Percentiles rank a stretch among this genome's conserved stretches.
phyloP scores from a whole-genome alignment of 1,284 basidiomycete genomes.

The Moesziomyces antarcticus region DNA sequence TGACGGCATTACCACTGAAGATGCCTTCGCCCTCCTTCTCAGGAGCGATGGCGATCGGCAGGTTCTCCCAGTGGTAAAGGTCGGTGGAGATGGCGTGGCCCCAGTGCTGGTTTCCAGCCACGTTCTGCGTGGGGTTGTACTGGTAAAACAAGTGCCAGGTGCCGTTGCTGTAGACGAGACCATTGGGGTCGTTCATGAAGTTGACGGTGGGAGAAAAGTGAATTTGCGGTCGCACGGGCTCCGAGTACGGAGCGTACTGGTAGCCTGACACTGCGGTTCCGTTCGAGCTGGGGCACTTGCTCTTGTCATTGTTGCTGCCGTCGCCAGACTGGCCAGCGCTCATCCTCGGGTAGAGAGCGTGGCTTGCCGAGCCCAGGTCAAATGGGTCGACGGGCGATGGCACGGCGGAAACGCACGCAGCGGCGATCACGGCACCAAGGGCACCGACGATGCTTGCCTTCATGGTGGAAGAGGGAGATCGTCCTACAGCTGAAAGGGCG shows the following conservation, averaged over 20 bases:
- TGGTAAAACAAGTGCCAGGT: constrained; percentile 70
- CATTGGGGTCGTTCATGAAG: constrained; percentile 71
- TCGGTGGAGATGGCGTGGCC: constrained; percentile 70
- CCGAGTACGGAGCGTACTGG: constrained; percentile 34
- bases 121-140: constrained; percentile 68
- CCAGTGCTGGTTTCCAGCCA: constrained; percentile 70
- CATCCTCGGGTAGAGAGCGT: constrained; percentile 22
- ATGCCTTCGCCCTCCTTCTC: constrained; percentile 60
- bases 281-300: constrained; percentile 39
- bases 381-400: constrained; percentile 32
- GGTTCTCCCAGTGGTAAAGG: constrained; percentile 70
- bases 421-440: constrained; percentile 20
- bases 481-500: not conserved
- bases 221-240: constrained; percentile 53
- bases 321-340: constrained; percentile 2
- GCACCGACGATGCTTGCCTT: constrained; percentile 22
- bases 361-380: constrained; percentile 9
- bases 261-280: constrained; percentile 29
- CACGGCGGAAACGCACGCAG: constrained; percentile 21
- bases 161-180: constrained; percentile 68
- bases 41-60: constrained; percentile 67
- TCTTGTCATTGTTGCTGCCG: constrained; percentile 9
- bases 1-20: constrained; percentile 69
- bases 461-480: constrained; percentile 6
- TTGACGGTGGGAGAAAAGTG: constrained; percentile 59